Evolutionary conservation across 2,329 filamentous ascomycete species (phyloP).

Genomic region (Epichloe amarillans): DNA sequence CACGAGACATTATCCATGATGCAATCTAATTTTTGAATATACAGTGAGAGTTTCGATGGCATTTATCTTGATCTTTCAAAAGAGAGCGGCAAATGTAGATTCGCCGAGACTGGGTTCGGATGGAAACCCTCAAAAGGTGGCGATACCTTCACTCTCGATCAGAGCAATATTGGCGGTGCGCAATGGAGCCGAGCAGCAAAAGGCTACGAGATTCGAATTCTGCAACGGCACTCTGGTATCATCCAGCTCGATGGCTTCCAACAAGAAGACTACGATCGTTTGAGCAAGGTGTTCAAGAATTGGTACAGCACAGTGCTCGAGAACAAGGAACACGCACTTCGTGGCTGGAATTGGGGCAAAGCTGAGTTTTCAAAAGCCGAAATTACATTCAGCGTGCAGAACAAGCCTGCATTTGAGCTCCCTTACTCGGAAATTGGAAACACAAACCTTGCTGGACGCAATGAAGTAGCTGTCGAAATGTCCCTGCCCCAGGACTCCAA

Average conservation of each 20-base stretch:
- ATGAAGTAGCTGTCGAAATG: conserved; percentile 94
- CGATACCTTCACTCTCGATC: conserved; percentile 88
- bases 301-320: conserved; percentile 95
- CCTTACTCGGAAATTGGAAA: conserved; percentile 97
- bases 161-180: conserved; percentile 68
- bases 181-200: conserved; percentile 92
- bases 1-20: background rate
- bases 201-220: conserved; percentile 86
- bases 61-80: conserved; percentile 95
- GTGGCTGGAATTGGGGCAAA: conserved; percentile 99
- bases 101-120: conserved; percentile 85
- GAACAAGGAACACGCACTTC: conserved; percentile 81
- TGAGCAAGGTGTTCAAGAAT: conserved; percentile 88
- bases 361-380: conserved; percentile 93
- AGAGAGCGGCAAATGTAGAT: conserved; percentile 82
- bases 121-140: conserved; percentile 85
- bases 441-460: conserved; percentile 93
- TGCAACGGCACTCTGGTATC: conserved; percentile 70
- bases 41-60: conserved; percentile 84
- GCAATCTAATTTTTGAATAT: background rate
- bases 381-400: conserved; percentile 92
- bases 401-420: conserved; percentile 89
- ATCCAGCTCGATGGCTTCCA: conserved; percentile 93
- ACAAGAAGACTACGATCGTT: conserved; percentile 84
- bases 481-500: conserved; percentile 59